Conservation (phyloP, 257 asterid genomes). For the Anisodus tanguticus region DNA sequence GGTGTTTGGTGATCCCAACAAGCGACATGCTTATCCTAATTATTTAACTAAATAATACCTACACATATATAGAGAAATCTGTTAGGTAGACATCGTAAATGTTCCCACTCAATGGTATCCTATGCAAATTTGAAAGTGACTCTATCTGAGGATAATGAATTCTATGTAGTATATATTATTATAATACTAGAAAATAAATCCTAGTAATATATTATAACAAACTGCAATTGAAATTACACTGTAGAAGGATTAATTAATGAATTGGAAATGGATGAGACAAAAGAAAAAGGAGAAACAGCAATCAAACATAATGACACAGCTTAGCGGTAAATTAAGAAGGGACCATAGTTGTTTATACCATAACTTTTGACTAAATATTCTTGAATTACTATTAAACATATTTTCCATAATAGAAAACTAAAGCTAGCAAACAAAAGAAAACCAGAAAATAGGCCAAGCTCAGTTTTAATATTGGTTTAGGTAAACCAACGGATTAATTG, state of each 20-base stretch:
- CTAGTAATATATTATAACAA: neutral
- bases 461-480: neutral
- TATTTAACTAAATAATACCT: neutral
- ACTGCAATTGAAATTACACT: too few relatives aligned
- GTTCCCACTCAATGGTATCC: neutral
- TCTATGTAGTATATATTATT: neutral
- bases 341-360: too few relatives aligned
- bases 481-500: neutral
- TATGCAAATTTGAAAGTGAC: constrained; percentile 15
- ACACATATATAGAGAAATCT: neutral
- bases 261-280: too few relatives aligned
- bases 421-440: too few relatives aligned
- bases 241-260: too few relatives aligned
- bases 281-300: too few relatives aligned
- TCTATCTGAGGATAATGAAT: neutral
- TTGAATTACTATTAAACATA: neutral
- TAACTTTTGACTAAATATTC: neutral
- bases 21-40: constrained; percentile 24
- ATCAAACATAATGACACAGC: too few relatives aligned
- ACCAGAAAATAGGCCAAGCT: too few relatives aligned
- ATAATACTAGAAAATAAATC: too few relatives aligned
- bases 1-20: constrained; percentile 28
- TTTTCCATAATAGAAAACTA: neutral
- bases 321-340: too few relatives aligned
- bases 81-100: neutral